Conservation (phyloP, 331 rosid species). For the Saraca asoca region DNA sequence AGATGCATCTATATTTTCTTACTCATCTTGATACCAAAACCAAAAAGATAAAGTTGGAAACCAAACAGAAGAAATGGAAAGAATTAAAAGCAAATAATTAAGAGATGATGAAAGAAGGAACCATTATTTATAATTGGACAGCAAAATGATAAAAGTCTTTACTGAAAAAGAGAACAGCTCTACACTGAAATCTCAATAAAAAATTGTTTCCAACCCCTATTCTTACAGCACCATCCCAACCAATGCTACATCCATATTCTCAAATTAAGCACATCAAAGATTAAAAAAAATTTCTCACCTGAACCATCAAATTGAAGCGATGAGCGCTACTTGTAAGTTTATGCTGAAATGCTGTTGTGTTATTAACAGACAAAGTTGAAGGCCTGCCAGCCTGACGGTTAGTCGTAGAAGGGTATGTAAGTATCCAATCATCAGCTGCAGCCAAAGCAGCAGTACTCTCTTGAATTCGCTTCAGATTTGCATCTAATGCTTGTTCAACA, state of each 20-base stretch:
- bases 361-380: constrained; percentile 50
- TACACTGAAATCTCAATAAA: constrained; percentile 9
- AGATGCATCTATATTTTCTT: too few relatives aligned
- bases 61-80: constrained; percentile 22
- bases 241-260: constrained; percentile 15
- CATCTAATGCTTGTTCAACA: constrained; percentile 94
- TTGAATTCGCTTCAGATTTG: constrained; percentile 92
- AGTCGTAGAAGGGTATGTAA: constrained; percentile 56
- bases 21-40: too few relatives aligned
- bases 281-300: constrained; percentile 69
- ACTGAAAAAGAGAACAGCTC: neutral
- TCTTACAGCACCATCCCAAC: constrained; percentile 22
- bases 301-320: constrained; percentile 98
- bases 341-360: constrained; percentile 68
- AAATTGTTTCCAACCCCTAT: constrained; percentile 8
- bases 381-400: constrained; percentile 72
- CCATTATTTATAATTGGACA: constrained; percentile 14
- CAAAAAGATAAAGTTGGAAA: too few relatives aligned
- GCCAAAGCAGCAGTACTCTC: constrained; percentile 98
- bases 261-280: constrained; percentile 21
- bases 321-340: constrained; percentile 94
- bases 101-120: constrained; percentile 1
- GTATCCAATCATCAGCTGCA: constrained; percentile 98
- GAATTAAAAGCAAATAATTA: constrained; percentile 3
- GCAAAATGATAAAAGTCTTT: constrained; percentile 18